phyloP scores from a whole-genome alignment of 352 stramenopile genomes.

The Globisporangium abappressorium region DNA sequence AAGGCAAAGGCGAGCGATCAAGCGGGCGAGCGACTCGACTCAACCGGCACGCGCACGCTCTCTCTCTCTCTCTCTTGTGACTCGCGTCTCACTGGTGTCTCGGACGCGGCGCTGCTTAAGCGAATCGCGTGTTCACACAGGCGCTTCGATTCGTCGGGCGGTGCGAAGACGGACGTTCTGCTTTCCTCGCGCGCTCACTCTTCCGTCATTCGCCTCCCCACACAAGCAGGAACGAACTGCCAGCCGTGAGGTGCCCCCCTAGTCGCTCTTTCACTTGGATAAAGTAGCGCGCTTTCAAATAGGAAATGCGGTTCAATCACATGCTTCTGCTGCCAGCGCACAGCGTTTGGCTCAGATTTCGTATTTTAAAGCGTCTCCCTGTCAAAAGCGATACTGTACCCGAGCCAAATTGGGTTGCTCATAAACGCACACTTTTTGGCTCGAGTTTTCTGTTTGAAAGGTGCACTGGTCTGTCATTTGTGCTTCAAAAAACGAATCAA shows the following conservation, averaged over 20 bases:
- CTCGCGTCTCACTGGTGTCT: background rate
- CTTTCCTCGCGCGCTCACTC: constrained; percentile 4
- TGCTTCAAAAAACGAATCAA: background rate
- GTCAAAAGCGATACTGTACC: background rate
- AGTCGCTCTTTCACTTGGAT: background rate
- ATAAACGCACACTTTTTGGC: background rate
- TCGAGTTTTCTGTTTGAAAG: background rate
- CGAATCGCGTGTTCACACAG: background rate
- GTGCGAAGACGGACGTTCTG: constrained; percentile 3
- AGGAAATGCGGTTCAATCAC: background rate
- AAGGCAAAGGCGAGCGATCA: background rate
- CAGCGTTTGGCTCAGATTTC: background rate
- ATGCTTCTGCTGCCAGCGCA: background rate
- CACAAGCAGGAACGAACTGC: constrained; percentile 8
- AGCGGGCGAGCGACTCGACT: background rate
- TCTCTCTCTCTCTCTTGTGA: background rate
- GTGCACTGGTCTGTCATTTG: background rate
- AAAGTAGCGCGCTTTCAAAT: background rate
- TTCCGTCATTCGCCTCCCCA: constrained; percentile 15
- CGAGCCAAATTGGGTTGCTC: background rate
- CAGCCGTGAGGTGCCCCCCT: background rate
- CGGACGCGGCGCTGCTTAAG: too few relatives aligned
- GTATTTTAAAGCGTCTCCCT: background rate
- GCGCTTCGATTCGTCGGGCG: background rate
- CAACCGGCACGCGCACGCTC: background rate